These are phyloP conservation scores for Leishmania tropica DNA, from an alignment of 208 protist genomes.

Conservation along the genomic window DNA sequence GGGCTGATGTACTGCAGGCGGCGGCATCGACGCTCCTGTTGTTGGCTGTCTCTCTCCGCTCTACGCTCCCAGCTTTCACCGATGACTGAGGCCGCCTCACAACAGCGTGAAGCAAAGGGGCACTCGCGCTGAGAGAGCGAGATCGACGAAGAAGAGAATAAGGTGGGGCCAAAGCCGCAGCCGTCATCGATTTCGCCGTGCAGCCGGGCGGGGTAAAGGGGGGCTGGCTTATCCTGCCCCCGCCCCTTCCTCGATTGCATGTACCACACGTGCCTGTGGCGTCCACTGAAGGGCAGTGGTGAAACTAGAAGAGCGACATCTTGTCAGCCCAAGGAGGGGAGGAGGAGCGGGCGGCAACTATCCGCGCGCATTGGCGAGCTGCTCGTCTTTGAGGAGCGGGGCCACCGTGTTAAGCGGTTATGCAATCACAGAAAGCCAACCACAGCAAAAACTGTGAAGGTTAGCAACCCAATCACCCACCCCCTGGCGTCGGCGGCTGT, in stretches of 20 bases:
- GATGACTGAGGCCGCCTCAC: background rate
- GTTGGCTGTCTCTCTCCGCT: background rate
- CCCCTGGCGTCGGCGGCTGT: background rate
- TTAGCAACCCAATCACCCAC: background rate
- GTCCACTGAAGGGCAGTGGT: too few species aligned
- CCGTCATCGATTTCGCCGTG: background rate
- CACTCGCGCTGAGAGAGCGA: background rate
- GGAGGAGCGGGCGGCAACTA: background rate
- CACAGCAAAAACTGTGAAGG: slow-evolving; percentile 10
- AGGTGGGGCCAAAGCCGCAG: background rate
- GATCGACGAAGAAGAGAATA: background rate
- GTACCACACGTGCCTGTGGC: background rate
- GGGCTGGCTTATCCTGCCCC: background rate
- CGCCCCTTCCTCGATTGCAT: background rate
- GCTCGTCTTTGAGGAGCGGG: background rate
- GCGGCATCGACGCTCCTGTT: background rate
- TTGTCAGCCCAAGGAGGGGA: background rate
- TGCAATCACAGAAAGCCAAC: slow-evolving; percentile 4
- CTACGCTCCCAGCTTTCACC: background rate
- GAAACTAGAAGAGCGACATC: background rate
- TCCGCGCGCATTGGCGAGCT: background rate
- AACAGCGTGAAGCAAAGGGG: too few species aligned
- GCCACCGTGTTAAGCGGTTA: background rate
- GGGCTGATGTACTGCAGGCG: background rate
- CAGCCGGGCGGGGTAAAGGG: background rate